phyloP scores from a whole-genome alignment of 2,329 filamentous ascomycete species.

The Hypomyces perniciosus region DNA sequence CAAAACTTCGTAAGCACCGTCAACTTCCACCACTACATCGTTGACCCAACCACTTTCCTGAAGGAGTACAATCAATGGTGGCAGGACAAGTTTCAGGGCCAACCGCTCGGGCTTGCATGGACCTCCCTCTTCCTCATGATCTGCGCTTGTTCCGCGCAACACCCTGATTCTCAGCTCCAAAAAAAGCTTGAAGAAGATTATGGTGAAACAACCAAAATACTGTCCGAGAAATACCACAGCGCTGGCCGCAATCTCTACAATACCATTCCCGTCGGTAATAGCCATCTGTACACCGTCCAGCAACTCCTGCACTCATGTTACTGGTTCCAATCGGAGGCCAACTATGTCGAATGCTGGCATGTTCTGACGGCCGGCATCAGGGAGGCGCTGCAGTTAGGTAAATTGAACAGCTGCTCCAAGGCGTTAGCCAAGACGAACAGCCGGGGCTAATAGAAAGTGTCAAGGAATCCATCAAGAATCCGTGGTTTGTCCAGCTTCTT shows the following conservation, averaged over 20 bases:
- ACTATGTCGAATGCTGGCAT: conserved; percentile 33
- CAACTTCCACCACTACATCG: conserved; percentile 35
- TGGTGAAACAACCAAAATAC: conserved; percentile 21
- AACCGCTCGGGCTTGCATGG: conserved; percentile 31
- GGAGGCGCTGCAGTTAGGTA: conserved; percentile 32
- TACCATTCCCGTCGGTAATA: conserved; percentile 27
- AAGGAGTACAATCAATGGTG: conserved; percentile 34
- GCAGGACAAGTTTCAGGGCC: conserved; percentile 21
- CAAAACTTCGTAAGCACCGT: conserved; percentile 33
- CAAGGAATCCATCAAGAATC: conserved; percentile 28
- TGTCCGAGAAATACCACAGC: conserved; percentile 29
- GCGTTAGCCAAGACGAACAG: not conserved
- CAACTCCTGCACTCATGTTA: conserved; percentile 32
- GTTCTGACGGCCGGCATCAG: conserved; percentile 29
- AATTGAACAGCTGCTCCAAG: not conserved
- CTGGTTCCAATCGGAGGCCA: conserved; percentile 33
- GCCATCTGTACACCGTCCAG: conserved; percentile 29
- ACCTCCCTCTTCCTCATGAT: conserved; percentile 33
- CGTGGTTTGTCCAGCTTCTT: conserved; percentile 19
- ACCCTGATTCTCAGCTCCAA: conserved; percentile 26
- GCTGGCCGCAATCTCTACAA: conserved; percentile 28
- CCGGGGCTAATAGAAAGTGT: not conserved
- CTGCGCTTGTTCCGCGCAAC: conserved; percentile 32
- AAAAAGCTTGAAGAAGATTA: conserved; percentile 27
- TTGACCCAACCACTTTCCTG: conserved; percentile 30